A percentile compares a stretch with the other conserved stretches of the same genome.
phyloP scores from a whole-genome alignment of 75 land plant genomes.

The Pinus taeda region DNA sequence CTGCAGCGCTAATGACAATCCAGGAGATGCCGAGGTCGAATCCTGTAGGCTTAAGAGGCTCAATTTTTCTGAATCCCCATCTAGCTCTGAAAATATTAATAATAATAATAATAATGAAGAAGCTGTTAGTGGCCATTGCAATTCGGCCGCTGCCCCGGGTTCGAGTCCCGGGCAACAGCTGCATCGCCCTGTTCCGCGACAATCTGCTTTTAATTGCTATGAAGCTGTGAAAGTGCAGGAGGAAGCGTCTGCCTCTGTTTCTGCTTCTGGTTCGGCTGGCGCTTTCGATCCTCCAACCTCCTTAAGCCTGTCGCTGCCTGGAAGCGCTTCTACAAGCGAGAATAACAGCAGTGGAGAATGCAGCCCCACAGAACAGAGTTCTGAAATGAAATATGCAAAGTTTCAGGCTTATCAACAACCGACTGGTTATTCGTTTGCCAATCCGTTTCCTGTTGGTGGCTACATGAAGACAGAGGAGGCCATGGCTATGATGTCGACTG shows the following conservation, averaged over 20 bases:
- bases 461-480: too few relatives aligned
- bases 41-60: background rate
- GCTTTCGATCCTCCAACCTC: conserved; percentile 15
- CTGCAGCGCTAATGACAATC: background rate
- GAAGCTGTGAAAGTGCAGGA: background rate
- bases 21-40: background rate
- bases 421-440: background rate
- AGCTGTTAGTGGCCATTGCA: background rate
- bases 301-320: conserved; percentile 18
- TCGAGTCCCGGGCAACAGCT: background rate
- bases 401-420: conserved; percentile 2
- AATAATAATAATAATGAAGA: background rate
- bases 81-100: background rate
- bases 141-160: background rate
- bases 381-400: background rate
- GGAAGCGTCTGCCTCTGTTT: background rate
- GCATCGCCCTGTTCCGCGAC: background rate
- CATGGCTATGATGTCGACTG: too few relatives aligned
- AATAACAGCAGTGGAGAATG: background rate
- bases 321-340: conserved; percentile 11
- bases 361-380: background rate
- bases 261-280: background rate
- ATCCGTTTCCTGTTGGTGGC: background rate
- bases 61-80: background rate
- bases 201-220: conserved; percentile 5